A percentile compares a stretch with the other conserved stretches of the same genome.
phyloP scores from a whole-genome alignment of 495 filamentous ascomycete species.

The Penicillium dipodomyicola region DNA sequence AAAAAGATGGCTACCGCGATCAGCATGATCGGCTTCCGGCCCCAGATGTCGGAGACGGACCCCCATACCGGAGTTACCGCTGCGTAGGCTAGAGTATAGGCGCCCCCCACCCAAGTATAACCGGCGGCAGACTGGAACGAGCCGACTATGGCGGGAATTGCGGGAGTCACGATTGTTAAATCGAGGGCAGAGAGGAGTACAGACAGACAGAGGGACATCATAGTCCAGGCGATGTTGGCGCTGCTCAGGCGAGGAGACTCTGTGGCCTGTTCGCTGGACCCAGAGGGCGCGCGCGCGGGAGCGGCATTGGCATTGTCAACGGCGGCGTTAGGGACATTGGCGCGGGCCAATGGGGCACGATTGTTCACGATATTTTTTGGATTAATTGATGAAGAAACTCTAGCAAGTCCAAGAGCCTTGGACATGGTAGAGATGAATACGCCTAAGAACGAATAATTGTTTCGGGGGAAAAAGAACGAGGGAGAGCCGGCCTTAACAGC shows the following conservation, averaged over 20 bases:
- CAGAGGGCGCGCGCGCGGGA: background rate
- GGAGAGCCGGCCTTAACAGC: background rate
- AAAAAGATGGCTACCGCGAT: slow-evolving; percentile 63
- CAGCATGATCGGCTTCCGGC: slow-evolving; percentile 69
- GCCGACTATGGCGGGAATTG: slow-evolving; percentile 47
- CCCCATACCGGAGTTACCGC: slow-evolving; percentile 50
- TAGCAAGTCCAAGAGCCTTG: background rate
- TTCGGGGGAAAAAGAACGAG: background rate
- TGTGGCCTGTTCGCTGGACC: background rate
- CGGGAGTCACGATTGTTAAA: slow-evolving; percentile 54
- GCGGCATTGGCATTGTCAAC: background rate
- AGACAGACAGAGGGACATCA: slow-evolving; percentile 16
- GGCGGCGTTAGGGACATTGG: background rate
- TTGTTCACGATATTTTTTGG: background rate
- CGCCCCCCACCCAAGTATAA: slow-evolving; percentile 55
- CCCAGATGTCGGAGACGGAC: slow-evolving; percentile 71
- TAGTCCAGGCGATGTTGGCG: background rate
- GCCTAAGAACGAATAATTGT: background rate
- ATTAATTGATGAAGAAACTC: background rate
- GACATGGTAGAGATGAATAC: background rate
- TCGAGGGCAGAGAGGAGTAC: slow-evolving; percentile 54
- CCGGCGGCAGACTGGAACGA: slow-evolving; percentile 45
- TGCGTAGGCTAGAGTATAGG: slow-evolving; percentile 39
- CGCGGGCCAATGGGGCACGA: background rate
- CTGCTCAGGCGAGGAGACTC: background rate